Base-by-base conservation (phyloP, 2,329 filamentous ascomycete genomes). In the Decorospora gaudefroyi region DNA sequence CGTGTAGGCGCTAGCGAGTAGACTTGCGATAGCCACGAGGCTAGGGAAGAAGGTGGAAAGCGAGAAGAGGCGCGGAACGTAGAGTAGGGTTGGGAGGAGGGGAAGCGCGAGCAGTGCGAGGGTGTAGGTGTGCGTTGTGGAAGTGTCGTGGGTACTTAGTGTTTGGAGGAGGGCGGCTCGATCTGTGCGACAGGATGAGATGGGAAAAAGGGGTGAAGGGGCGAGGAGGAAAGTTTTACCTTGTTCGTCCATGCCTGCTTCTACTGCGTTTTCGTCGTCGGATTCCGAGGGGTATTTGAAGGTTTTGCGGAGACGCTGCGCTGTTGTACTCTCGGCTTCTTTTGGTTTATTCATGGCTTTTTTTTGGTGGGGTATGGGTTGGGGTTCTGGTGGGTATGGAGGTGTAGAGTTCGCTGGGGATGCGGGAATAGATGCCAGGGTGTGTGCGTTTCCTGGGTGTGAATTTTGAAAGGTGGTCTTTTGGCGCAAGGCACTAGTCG, bases 211-310 rank as follows among this genome's bases (percentile, higher is more conserved):
- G 13, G 13, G 19, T 29, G 29, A 22, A 4, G 22, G 21, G 23
- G 21, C 38, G 27, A 21, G 18, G 26, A n/a, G 1, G 10, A 28
- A 31, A 21, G 30, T 28, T 53, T 38, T 67, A 85, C 86, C 86
- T 78, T 91, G 80, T 71, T 91, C 87, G 66, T 93, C 89, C 48
- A 93, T 75, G 42, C 83, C 80, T 55, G 84, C 79, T 22, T 80
- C 79, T 12, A 76, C 67, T 61, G 78, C 75, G 9, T 80, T 78
- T 19, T 76, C 70, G 65, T 79, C 76, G 23, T 79, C 76, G 30
- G 74, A 73, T 50, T 78, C 75, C 33, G 78, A 77, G 4, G 86
- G 86, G 72, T 92, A 93, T 49, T 80, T 81, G 72, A 95, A 93
- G 6, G 87, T 86, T 60, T 81, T 86, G 61, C 90, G 85, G 30